A percentile compares a stretch with the other conserved stretches of the same genome.
These are phyloP conservation scores for Boletus bicolor DNA, from an alignment of 768 basidiomycete genomes.

Conservation along the genomic window DNA sequence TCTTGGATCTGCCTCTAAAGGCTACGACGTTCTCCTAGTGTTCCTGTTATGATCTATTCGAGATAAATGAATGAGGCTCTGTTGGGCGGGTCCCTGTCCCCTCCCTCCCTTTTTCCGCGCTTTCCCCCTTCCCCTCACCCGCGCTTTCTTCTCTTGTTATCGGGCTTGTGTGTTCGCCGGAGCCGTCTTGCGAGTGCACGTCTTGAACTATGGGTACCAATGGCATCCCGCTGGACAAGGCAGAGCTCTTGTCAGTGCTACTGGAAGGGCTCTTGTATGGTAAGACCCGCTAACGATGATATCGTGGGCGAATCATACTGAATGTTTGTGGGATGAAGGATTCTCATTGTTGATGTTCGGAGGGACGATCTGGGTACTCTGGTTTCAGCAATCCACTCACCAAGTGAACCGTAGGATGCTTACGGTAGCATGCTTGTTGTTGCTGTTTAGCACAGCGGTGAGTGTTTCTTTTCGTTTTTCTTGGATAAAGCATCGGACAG, in stretches of 20 bases:
- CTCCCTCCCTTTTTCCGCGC: neutral
- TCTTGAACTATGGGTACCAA: neutral
- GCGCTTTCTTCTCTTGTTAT: neutral
- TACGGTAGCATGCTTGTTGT: constrained; percentile 22
- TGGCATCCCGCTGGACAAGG: constrained; percentile 17
- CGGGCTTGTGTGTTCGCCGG: neutral
- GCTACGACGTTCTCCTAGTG: neutral
- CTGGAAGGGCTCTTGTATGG: constrained; percentile 23
- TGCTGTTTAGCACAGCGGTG: constrained; percentile 32
- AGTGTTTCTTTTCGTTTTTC: neutral
- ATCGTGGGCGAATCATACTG: neutral
- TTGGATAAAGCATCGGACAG: too few relatives aligned
- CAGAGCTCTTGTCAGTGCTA: constrained; percentile 18
- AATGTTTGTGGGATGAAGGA: constrained; percentile 15
- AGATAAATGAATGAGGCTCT: neutral
- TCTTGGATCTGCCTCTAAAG: neutral
- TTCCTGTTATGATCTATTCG: neutral
- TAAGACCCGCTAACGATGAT: neutral
- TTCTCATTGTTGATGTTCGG: constrained; percentile 37
- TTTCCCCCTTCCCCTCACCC: neutral
- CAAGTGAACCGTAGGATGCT: constrained; percentile 23
- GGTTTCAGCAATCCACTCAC: neutral
- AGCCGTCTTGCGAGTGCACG: neutral
- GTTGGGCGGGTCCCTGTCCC: neutral
- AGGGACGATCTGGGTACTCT: constrained; percentile 27